Evolutionary conservation across 2,329 filamentous ascomycete genomes (phyloP), one percentile per base, ranked within the genome.

Genomic region (Microdochium bolleyi): DNA sequence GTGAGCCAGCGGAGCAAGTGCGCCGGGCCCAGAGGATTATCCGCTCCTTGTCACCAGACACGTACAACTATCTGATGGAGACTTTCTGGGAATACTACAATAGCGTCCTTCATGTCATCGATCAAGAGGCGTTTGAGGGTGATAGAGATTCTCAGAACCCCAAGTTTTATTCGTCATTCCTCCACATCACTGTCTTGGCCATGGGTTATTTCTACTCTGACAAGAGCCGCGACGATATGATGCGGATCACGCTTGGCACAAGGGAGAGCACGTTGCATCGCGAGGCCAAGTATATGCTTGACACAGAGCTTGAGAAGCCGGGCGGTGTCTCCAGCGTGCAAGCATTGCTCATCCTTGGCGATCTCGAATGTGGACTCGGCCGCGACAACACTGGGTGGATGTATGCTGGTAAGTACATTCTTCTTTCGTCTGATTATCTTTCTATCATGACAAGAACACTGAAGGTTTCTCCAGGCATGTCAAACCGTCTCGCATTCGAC

Each of bases 361-460:
- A 80, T 54, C 62, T 80, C 5, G 78, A 81, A 57, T 79, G 74
- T 53, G 75, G 74, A 50, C 73, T 79, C 19, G 78, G 77, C 2
- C 65, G 78, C 50, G 77, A 80, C 52, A 77, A 77, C 51, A 68
- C 75, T 1, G 77, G 77, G 2, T 80, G 77, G 77, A 74, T 80
- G 66, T 79, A 79, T 61, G 71, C 73, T 4, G 76, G 75, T 67
- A 62, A 68, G 67, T 64, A 58, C 51, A 22, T 48, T 58, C 16
- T 7, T 11, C 41, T 19, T 8, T 16, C 16, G 16, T 11, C 16
- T 16, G 9, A 10, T 16, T 19, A 11, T 5, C 16, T 46, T 46
- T 21, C 3, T 3, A 22, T 21, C 5, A 3, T 21, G n/a, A 46
- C 9, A 46, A 16, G 21, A 46, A 57, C 54, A 30, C 13, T 34